phyloP scores from a whole-genome alignment of 1,284 basidiomycete genomes.

The Afroboletus lepidellus region DNA sequence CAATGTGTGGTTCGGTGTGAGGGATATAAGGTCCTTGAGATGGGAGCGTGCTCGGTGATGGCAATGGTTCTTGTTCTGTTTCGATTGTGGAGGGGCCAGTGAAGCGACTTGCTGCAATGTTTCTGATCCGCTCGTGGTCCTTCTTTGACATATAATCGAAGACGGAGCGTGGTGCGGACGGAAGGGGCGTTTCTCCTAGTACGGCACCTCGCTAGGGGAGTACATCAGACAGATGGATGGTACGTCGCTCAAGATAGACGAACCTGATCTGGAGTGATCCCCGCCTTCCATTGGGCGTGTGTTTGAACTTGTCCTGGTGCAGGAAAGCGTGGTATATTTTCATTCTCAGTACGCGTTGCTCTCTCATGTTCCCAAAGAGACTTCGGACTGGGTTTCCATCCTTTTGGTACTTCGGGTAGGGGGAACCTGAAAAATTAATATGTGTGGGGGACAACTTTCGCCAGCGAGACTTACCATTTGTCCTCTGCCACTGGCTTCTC shows the following conservation, averaged over 20 bases:
- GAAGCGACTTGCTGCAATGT: conserved; percentile 45
- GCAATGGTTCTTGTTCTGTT: conserved; percentile 18
- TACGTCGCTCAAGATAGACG: conserved; percentile 14
- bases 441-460: conserved; percentile 3
- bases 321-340: conserved; percentile 29
- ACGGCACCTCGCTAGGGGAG: conserved; percentile 67
- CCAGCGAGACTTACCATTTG: conserved; percentile 57
- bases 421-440: conserved; percentile 61
- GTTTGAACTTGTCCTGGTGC: conserved; percentile 28
- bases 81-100: conserved; percentile 25
- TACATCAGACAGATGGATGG: neutral
- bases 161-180: conserved; percentile 73
- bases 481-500: conserved; percentile 70
- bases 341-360: conserved; percentile 49
- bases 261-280: conserved; percentile 72
- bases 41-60: conserved; percentile 21
- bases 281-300: conserved; percentile 52
- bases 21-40: conserved; percentile 51
- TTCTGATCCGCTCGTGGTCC: conserved; percentile 81
- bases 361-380: conserved; percentile 68
- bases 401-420: conserved; percentile 74
- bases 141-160: conserved; percentile 93
- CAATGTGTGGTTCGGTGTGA: conserved; percentile 70
- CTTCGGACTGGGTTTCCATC: conserved; percentile 84
- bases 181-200: conserved; percentile 78